These are phyloP conservation scores for Leucaena leucocephala DNA, from an alignment of 306 rosid species.

Conservation along the genomic window DNA sequence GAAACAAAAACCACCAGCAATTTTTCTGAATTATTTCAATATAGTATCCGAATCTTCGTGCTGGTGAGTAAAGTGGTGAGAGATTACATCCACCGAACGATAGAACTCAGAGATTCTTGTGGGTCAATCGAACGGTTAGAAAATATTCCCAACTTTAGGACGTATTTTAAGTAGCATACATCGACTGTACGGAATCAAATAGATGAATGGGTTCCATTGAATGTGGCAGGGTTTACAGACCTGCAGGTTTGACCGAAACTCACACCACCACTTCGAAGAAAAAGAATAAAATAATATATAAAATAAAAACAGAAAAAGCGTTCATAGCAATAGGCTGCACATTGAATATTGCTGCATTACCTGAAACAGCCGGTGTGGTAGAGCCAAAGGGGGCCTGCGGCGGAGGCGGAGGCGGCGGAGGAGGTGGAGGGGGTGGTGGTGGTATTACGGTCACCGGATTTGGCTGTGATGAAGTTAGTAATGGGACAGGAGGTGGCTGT, in stretches of 20 bases:
- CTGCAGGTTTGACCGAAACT: slow-evolving; percentile 77
- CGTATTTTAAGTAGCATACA: slow-evolving; percentile 36
- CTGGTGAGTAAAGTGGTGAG: slow-evolving; percentile 45
- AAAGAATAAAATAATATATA: background rate
- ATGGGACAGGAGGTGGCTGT: background rate
- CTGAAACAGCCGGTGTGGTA: slow-evolving; percentile 49
- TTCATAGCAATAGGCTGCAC: slow-evolving; percentile 37
- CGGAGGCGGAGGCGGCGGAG: slow-evolving; percentile 19
- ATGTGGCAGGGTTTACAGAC: slow-evolving; percentile 70
- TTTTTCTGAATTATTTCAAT: slow-evolving; percentile 18
- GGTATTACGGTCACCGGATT: slow-evolving; percentile 16
- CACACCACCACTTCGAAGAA: slow-evolving; percentile 45
- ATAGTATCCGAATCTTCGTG: slow-evolving; percentile 43
- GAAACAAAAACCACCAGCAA: background rate
- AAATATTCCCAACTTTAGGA: background rate
- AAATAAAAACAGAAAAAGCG: background rate
- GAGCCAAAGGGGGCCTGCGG: slow-evolving; percentile 41
- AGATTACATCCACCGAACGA: slow-evolving; percentile 34
- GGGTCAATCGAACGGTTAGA: slow-evolving; percentile 25
- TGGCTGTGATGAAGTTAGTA: slow-evolving; percentile 26
- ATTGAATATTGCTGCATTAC: slow-evolving; percentile 45
- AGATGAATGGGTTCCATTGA: slow-evolving; percentile 49
- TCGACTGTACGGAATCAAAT: slow-evolving; percentile 28
- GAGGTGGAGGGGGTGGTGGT: slow-evolving; percentile 8
- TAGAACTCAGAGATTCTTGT: background rate